phyloP scores from a whole-genome alignment of 2,329 filamentous ascomycete species.

The Cyphellophora europaea region DNA sequence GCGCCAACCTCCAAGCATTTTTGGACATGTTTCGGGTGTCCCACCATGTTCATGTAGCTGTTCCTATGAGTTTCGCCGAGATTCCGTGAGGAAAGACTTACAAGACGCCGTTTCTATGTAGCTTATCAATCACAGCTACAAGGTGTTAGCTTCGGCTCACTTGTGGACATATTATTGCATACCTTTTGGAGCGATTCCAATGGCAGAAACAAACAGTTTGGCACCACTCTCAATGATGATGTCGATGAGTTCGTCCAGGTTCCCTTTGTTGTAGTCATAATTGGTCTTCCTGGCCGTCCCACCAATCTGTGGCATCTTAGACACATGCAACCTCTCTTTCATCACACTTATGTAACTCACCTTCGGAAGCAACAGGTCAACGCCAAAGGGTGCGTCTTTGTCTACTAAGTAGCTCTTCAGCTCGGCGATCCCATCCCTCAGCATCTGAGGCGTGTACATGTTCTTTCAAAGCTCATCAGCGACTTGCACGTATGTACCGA shows the following conservation, averaged over 20 bases:
- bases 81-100: too few species aligned
- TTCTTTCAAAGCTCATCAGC: not conserved
- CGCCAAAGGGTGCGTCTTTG: conserved; percentile 80
- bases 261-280: conserved; percentile 75
- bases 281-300: conserved; percentile 71
- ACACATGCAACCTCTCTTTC: too few species aligned
- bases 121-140: conserved; percentile 52
- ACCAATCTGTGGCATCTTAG: conserved; percentile 71
- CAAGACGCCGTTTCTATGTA: conserved; percentile 62
- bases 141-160: too few species aligned
- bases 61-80: too few species aligned
- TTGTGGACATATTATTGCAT: too few species aligned
- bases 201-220: conserved; percentile 65
- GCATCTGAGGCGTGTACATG: conserved; percentile 74
- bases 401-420: conserved; percentile 70
- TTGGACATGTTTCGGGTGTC: conserved; percentile 69
- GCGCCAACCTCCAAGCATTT: conserved; percentile 71
- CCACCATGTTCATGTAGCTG: conserved; percentile 92
- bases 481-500: too few species aligned
- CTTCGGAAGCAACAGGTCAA: conserved; percentile 80
- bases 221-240: conserved; percentile 69
- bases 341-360: conserved; percentile 44
- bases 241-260: conserved; percentile 67
- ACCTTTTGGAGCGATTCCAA: conserved; percentile 60
- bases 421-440: conserved; percentile 77